A percentile compares a stretch with the other conserved stretches of the same genome.
These are phyloP conservation scores for Suillus decipiens DNA, from an alignment of 768 basidiomycete genomes.

Conservation along the genomic window DNA sequence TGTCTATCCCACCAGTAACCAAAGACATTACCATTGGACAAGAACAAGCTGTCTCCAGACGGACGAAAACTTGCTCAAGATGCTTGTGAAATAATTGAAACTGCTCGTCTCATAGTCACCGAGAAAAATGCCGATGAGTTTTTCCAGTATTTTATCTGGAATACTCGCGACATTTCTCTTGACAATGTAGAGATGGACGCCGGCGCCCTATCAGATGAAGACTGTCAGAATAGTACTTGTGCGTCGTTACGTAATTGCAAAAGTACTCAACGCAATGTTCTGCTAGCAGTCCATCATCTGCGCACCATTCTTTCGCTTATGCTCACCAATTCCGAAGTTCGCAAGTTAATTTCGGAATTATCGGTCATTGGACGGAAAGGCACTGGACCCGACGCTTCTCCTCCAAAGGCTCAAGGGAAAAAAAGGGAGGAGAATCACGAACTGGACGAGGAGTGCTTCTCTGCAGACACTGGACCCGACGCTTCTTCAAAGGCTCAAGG, in stretches of 20 bases:
- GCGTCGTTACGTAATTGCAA: neutral
- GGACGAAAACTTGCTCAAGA: slow-evolving; percentile 79
- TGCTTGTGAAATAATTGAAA: slow-evolving; percentile 76
- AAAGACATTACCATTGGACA: slow-evolving; percentile 59
- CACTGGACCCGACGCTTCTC: slow-evolving; percentile 6
- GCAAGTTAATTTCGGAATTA: slow-evolving; percentile 84
- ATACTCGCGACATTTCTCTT: slow-evolving; percentile 53
- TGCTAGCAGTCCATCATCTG: slow-evolving; percentile 77
- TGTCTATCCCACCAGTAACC: too few species aligned
- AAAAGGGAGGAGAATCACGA: slow-evolving; percentile 35
- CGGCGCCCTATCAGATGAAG: slow-evolving; percentile 46
- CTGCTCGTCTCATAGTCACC: slow-evolving; percentile 66
- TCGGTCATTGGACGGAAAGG: slow-evolving; percentile 74
- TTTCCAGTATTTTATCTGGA: slow-evolving; percentile 89
- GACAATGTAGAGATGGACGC: slow-evolving; percentile 44
- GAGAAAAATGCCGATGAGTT: slow-evolving; percentile 91
- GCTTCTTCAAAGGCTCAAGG: slow-evolving; percentile 28
- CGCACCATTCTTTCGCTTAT: slow-evolving; percentile 86
- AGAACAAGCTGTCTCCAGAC: slow-evolving; percentile 69
- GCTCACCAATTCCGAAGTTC: slow-evolving; percentile 90
- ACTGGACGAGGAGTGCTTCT: slow-evolving; percentile 85
- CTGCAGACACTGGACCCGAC: slow-evolving; percentile 36
- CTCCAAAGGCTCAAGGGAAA: slow-evolving; percentile 37
- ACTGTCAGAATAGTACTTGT: slow-evolving; percentile 59
- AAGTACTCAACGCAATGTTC: slow-evolving; percentile 16